A percentile compares a stretch with the other conserved stretches of the same genome.
Evolutionary conservation across 305 asterid genomes (phyloP).

Genomic region (Fraxinus baroniana): DNA sequence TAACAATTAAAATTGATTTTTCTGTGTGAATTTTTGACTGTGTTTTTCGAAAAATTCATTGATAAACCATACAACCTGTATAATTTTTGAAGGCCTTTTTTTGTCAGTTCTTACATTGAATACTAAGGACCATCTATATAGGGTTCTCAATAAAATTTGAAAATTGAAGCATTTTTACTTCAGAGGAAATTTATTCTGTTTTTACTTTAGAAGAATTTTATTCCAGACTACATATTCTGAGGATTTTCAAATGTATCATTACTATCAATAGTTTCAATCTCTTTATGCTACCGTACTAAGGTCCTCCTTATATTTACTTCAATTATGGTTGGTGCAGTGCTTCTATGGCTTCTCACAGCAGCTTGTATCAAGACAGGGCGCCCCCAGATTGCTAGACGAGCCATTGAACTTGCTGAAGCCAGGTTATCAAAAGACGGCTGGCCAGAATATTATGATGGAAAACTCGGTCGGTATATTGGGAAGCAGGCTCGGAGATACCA

Average conservation of each 20-base stretch:
- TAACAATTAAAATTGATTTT: background rate
- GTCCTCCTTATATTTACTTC: background rate
- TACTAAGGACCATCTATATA: background rate
- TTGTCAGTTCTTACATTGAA: background rate
- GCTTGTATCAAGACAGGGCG: conserved; percentile 82
- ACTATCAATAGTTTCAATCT: background rate
- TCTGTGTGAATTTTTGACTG: background rate
- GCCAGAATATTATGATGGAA: conserved; percentile 87
- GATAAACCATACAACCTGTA: background rate
- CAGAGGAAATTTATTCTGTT: background rate
- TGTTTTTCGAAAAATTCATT: background rate
- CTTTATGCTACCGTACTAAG: background rate
- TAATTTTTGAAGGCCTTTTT: background rate
- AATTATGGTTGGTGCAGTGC: conserved; percentile 46
- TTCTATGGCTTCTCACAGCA: conserved; percentile 80
- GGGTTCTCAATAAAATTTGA: background rate
- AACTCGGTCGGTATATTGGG: conserved; percentile 61
- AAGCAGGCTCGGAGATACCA: conserved; percentile 75
- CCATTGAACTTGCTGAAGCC: conserved; percentile 66
- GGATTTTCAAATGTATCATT: background rate
- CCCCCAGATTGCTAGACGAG: conserved; percentile 74
- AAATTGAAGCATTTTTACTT: background rate
- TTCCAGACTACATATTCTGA: background rate
- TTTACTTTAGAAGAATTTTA: background rate
- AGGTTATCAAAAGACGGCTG: conserved; percentile 67